Base-by-base conservation (phyloP, 176 grass and related monocot species). In the Cenchrus americanus region DNA sequence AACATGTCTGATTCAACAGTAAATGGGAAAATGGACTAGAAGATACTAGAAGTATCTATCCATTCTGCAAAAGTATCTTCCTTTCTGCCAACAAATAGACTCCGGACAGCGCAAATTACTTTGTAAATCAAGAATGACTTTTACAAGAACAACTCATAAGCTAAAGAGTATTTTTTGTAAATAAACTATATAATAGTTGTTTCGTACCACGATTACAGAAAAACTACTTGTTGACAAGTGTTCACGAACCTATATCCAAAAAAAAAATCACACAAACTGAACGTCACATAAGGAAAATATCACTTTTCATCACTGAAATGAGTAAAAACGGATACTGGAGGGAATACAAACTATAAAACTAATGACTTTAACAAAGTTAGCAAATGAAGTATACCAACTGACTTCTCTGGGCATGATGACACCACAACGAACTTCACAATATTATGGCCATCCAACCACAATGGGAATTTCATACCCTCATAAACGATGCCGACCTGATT, bases 401-500 rank as follows among this genome's bases (percentile, higher is more conserved):
- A 85, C 83, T 98, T 95, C 37, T 88, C 86, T 24, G 89, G 96
- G 75, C 49, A 85, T 58, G 85, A 90, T 74, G 93, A 95, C 69
- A 86, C 46, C 18, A 98, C 93, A 77, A 95, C 60, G 78, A 98
- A 94, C 80, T 98, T 92, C 66, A 98, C 93, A 77, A 95, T 85
- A 84, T 92, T 92, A 89, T 95, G 96, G 21, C 88, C 87, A 77
- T 95, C 91, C 82, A 98, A 85, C 91, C 93, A 93, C 77, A 98
- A 87, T 26, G 96, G 96, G 53, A 98, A 98, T 92, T 92, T 95
- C 91, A 98, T 98, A 27, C 93, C 93, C 68, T 94, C 91, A 5
- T 95, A 92, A 86, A 98, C 77, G 22, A 98, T 78, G 47, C 96
- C 93, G 19, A 98, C 93, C 96, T 98, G 80, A 54, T 87, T 77